Evolutionary conservation across 129 eudicot genomes (phyloP), one percentile per base, ranked within the genome.

Genomic region (Flaveria trinervia): DNA sequence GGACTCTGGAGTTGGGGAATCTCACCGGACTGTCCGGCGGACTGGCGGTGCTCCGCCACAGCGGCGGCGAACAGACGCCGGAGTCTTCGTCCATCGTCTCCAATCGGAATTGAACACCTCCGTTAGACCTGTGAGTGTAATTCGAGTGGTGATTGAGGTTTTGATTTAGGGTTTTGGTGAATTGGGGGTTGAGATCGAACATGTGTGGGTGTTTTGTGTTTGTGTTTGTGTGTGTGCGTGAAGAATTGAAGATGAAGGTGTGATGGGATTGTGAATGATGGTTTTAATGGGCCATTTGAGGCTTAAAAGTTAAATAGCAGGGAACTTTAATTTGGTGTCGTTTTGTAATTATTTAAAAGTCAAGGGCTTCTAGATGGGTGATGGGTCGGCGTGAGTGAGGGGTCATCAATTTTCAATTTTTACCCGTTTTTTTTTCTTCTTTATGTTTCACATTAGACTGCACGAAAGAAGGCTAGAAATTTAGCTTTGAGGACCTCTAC

Each of bases 331-430:
- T 76, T 51, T 71, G 82, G 51, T 66, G 68, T 48, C 30, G 0
- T 61, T 52, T 75, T 81, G 20, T 7, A 71, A 77, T 26, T 9
- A 73, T 20, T 57, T 60, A 39, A 61, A 76, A 84, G 91, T 87
- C 91, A 87, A 82, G 83, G 33, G 33, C 61, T 87, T 87, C 91
- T 87, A 84, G 91, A 87, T 81, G 30, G 85, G 36, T 79, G 91
- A 84, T 79, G 85, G 39, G 74, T 77, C 52, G 54, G 66, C 71
- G 64, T 80, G 77, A 64, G 83, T 54, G 62, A 43, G 59, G 51
- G 82, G 87, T 70, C 61, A 70, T 62, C 39, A 3, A 28, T 26
- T 45, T 74, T 54, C 52, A 8, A 33, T 25, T 45, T 22, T 11
- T 4, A 9, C 60, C 25, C 9, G n/a, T 20, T 20, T 1, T 17